phyloP scores from a whole-genome alignment of 768 basidiomycete species.

The Grammothele lineata region DNA sequence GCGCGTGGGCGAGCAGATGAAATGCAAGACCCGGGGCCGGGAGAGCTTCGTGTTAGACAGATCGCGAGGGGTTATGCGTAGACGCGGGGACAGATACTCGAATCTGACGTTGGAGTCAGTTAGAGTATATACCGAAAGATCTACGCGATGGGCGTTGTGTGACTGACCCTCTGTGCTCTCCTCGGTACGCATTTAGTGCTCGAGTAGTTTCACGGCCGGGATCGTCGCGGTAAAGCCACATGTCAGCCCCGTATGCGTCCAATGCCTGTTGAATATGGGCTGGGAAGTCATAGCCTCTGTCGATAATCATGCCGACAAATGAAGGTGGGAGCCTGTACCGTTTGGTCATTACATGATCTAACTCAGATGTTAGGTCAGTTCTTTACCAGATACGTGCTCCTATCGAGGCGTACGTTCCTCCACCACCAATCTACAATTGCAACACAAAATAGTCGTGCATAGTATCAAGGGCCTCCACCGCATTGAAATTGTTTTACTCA shows the following conservation, averaged over 20 bases:
- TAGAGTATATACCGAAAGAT: too few relatives aligned
- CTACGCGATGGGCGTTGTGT: background rate
- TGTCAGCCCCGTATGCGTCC: constrained; percentile 58
- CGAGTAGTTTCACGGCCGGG: constrained; percentile 56
- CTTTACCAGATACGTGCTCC: constrained; percentile 77
- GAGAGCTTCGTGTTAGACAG: constrained; percentile 50
- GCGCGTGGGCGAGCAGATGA: constrained; percentile 78
- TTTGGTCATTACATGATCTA: too few relatives aligned
- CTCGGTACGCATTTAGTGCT: constrained; percentile 69
- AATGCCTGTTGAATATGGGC: constrained; percentile 48
- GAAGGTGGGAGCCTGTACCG: constrained; percentile 62
- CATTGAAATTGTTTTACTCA: too few relatives aligned
- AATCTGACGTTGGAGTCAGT: constrained; percentile 48
- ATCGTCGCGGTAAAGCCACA: constrained; percentile 76
- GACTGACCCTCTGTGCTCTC: constrained; percentile 65
- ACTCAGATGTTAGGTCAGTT: background rate
- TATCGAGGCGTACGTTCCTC: constrained; percentile 77
- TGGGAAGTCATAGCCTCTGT: constrained; percentile 78
- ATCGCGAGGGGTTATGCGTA: constrained; percentile 70
- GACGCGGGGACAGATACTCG: constrained; percentile 68
- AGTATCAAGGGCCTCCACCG: too few relatives aligned
- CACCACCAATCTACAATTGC: constrained; percentile 74
- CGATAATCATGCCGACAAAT: constrained; percentile 77
- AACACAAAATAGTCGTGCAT: background rate
- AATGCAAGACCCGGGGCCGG: constrained; percentile 59